These are phyloP conservation scores for Euphorbia schlechtendalii DNA, from an alignment of 441 rosid species.

Conservation along the genomic window DNA sequence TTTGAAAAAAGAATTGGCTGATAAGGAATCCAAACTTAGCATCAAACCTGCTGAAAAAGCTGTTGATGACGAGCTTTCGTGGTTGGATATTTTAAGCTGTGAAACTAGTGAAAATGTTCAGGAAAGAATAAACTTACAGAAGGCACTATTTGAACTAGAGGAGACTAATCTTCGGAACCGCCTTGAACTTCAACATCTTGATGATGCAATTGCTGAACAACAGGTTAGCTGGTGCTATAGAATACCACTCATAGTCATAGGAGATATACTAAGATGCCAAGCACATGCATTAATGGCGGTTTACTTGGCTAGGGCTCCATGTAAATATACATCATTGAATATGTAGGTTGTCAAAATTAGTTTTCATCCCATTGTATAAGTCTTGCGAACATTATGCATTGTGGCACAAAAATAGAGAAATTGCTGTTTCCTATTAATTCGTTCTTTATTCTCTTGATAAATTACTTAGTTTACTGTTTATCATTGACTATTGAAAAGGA, in stretches of 20 bases:
- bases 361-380: not conserved
- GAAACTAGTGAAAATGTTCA: constrained; percentile 95
- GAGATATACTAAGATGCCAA: not conserved
- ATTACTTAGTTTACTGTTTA: not conserved
- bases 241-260: not conserved
- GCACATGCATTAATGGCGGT: not conserved
- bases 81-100: constrained; percentile 81
- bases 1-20: constrained; percentile 80
- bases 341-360: not conserved
- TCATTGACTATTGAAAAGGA: constrained; percentile 62
- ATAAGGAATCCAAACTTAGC: constrained; percentile 70
- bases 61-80: constrained; percentile 79
- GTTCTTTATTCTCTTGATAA: not conserved
- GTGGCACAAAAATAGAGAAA: not conserved
- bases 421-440: not conserved
- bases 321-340: not conserved
- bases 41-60: constrained; percentile 70
- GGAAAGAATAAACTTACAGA: constrained; percentile 90
- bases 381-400: no score
- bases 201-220: constrained; percentile 74
- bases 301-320: not conserved
- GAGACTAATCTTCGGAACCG: constrained; percentile 76
- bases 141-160: constrained; percentile 89
- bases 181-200: constrained; percentile 79
- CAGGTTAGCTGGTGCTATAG: constrained; percentile 41